Percentiles rank a stretch among this genome's conserved stretches.
phyloP scores from a whole-genome alignment of 768 basidiomycete genomes.

The Tricholoma furcatifolium region DNA sequence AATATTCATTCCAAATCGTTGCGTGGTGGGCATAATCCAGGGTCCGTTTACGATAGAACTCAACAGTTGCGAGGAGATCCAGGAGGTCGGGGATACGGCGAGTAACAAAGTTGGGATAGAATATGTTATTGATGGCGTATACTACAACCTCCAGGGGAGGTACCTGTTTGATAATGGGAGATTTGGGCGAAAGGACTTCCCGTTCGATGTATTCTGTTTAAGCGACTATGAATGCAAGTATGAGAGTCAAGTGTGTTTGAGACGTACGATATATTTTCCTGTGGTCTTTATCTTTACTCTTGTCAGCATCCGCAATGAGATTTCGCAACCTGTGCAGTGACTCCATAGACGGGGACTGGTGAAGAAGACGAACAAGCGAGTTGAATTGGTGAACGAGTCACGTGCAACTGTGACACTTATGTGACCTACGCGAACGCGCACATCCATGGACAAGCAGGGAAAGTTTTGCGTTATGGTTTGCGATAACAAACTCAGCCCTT shows the following conservation, averaged over 20 bases:
- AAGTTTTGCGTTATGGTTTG: too few species aligned
- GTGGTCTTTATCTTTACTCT: slow-evolving; percentile 10
- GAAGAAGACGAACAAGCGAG: not conserved
- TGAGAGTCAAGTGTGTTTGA: not conserved
- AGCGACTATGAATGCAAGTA: not conserved
- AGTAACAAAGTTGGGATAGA: slow-evolving; percentile 22
- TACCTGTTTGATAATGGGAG: slow-evolving; percentile 18
- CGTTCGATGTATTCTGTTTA: slow-evolving; percentile 19
- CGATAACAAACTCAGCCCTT: too few species aligned
- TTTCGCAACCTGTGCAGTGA: slow-evolving; percentile 15
- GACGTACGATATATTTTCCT: slow-evolving; percentile 16
- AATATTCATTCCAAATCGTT: slow-evolving; percentile 26
- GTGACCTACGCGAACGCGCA: too few species aligned
- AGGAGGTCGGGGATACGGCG: slow-evolving; percentile 32
- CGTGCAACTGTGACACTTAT: too few species aligned
- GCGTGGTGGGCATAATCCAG: slow-evolving; percentile 24
- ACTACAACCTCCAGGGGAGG: slow-evolving; percentile 30
- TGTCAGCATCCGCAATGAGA: slow-evolving; percentile 10
- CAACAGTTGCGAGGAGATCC: slow-evolving; percentile 33
- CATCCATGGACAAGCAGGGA: too few species aligned
- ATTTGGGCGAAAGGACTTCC: slow-evolving; percentile 22
- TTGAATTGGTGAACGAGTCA: not conserved
- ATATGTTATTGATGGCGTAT: slow-evolving; percentile 30
- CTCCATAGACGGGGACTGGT: slow-evolving; percentile 4
- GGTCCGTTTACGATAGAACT: slow-evolving; percentile 32